phyloP scores from a whole-genome alignment of 306 rosid genomes.

The Gillenia trifoliata region DNA sequence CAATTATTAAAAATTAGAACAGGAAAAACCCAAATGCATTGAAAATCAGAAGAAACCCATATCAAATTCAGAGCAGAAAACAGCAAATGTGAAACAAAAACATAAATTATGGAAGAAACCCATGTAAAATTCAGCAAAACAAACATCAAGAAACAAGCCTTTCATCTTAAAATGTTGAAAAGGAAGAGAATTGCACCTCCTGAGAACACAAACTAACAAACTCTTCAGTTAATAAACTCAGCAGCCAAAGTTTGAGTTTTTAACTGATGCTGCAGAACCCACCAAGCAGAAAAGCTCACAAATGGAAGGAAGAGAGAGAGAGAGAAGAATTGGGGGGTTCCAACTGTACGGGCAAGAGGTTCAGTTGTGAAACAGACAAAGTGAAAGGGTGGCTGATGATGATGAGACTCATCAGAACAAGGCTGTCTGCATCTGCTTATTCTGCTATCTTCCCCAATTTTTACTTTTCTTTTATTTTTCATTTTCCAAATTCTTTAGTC shows the following conservation, averaged over 20 bases:
- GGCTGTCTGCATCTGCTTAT: background rate
- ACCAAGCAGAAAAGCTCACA: conserved; percentile 13
- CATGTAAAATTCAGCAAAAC: conserved; percentile 19
- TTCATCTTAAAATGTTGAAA: conserved; percentile 11
- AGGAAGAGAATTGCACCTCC: conserved; percentile 20
- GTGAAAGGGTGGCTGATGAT: conserved; percentile 36
- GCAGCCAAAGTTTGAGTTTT: conserved; percentile 11
- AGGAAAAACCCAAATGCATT: background rate
- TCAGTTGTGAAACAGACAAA: conserved; percentile 71
- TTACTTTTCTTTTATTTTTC: background rate
- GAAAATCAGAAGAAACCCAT: background rate
- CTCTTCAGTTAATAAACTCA: conserved; percentile 9
- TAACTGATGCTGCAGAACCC: conserved; percentile 10
- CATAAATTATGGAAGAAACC: conserved; percentile 14
- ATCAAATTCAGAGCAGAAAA: background rate
- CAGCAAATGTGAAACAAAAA: background rate
- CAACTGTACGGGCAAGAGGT: conserved; percentile 7
- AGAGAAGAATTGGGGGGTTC: background rate
- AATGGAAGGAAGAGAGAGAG: background rate
- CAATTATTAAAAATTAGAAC: background rate
- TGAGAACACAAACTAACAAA: conserved; percentile 8
- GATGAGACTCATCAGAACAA: conserved; percentile 25
- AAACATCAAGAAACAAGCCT: conserved; percentile 12
- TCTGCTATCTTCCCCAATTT: conserved; percentile 11
- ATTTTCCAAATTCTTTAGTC: background rate